Evolutionary conservation across 1,284 basidiomycete genomes (phyloP).

Genomic region (Sphagnurus paluster): DNA sequence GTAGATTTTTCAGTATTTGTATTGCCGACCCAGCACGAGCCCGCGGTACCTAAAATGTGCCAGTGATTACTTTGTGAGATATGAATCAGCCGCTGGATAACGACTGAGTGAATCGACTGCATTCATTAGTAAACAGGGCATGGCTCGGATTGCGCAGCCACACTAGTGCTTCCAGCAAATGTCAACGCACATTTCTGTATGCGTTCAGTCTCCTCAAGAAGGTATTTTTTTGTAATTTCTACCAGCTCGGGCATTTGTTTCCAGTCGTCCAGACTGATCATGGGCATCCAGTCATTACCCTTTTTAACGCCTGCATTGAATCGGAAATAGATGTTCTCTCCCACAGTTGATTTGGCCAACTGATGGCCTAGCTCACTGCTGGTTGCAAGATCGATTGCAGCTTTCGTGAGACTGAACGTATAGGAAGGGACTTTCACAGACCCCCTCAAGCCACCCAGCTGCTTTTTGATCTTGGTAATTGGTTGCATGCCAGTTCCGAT

Average conservation of each 20-base stretch:
- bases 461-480: constrained; percentile 6
- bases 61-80: no score
- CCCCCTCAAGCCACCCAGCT: not conserved
- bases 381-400: constrained; percentile 9
- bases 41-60: no score
- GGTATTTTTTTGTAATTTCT: constrained; percentile 11
- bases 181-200: constrained; percentile 8
- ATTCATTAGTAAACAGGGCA: no score
- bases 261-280: constrained; percentile 13
- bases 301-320: constrained; percentile 13
- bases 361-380: constrained; percentile 12
- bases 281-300: constrained; percentile 12
- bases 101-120: no score
- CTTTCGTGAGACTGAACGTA: constrained; percentile 5
- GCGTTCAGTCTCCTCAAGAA: constrained; percentile 2
- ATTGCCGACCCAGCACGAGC: no score
- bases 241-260: constrained; percentile 11
- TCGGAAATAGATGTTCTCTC: constrained; percentile 13
- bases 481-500: constrained; percentile 17
- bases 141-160: no score
- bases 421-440: not conserved
- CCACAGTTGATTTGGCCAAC: constrained; percentile 13
- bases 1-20: no score
- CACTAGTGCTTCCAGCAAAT: no score
- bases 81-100: no score